phyloP scores from a whole-genome alignment of 192 early-diverging fungal genomes.

The Jimgerdemannia lactiflua region DNA sequence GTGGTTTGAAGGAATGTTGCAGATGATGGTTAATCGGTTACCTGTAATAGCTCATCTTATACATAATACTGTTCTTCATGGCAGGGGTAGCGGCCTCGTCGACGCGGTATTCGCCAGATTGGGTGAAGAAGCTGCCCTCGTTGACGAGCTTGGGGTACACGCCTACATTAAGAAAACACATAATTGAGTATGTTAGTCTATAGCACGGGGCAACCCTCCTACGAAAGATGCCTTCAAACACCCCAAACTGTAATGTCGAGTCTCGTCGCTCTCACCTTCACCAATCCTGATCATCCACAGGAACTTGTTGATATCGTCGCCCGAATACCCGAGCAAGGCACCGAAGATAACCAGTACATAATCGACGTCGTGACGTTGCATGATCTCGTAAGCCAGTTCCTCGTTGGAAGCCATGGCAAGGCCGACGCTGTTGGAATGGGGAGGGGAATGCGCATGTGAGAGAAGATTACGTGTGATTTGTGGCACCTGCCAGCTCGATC shows the following conservation, averaged over 20 bases:
- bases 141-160: slow-evolving; percentile 95
- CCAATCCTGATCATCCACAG: slow-evolving; percentile 99
- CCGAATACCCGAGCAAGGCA: slow-evolving; percentile 94
- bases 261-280: slow-evolving; percentile 52
- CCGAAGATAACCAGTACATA: slow-evolving; percentile 99
- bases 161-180: slow-evolving; percentile 2
- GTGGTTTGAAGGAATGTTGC: no score
- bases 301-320: slow-evolving; percentile 99
- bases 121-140: slow-evolving; percentile 87
- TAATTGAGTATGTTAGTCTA: not conserved
- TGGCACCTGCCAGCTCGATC: no score
- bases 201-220: not conserved
- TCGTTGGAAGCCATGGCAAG: slow-evolving; percentile 90
- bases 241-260: not conserved
- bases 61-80: slow-evolving; percentile 94
- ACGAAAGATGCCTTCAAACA: no score
- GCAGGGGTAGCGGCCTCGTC: slow-evolving; percentile 85
- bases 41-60: slow-evolving; percentile 97
- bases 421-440: slow-evolving; percentile 56
- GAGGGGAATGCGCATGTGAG: slow-evolving; percentile 25
- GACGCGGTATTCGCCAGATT: slow-evolving; percentile 87
- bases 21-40: no score
- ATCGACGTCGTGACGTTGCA: slow-evolving; percentile 91
- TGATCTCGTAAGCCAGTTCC: slow-evolving; percentile 90
- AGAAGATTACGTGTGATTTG: no score